These are phyloP conservation scores for Mikania micrantha DNA, from an alignment of 129 eudicot species.

Conservation along the genomic window DNA sequence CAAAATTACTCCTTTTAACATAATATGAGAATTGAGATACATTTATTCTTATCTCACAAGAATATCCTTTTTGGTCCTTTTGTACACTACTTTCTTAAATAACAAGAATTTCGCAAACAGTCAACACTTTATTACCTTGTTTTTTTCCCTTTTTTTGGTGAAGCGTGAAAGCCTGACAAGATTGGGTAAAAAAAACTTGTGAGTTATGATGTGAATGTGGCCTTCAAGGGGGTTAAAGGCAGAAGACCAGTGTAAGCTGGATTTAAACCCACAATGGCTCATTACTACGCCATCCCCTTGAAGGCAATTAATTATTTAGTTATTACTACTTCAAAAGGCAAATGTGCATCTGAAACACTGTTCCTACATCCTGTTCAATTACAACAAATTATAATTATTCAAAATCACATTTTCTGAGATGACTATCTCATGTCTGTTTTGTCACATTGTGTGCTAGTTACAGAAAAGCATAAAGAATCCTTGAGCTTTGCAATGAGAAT, in stretches of 20 bases:
- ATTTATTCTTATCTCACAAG: too few species aligned
- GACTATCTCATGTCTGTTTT: neutral
- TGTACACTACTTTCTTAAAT: neutral
- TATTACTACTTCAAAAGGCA: neutral
- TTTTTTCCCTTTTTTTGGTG: too few species aligned
- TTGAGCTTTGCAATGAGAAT: constrained; percentile 58
- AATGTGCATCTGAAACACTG: neutral
- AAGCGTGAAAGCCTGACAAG: too few species aligned
- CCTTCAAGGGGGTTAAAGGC: too few species aligned
- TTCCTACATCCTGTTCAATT: neutral
- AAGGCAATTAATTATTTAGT: neutral
- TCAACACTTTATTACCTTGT: too few species aligned
- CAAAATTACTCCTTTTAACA: neutral
- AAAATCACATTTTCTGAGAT: neutral
- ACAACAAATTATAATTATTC: neutral
- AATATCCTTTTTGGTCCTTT: neutral
- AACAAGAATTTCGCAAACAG: neutral
- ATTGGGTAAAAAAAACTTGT: too few species aligned
- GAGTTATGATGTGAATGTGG: too few species aligned
- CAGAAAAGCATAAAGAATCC: constrained; percentile 55
- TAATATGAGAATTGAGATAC: too few species aligned
- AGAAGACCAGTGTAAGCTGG: too few species aligned
- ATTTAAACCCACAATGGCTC: too few species aligned
- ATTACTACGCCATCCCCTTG: too few species aligned
- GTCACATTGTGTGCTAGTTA: constrained; percentile 12